A percentile compares a stretch with the other conserved stretches of the same genome.
Evolutionary conservation across 176 grass and related monocot genomes (phyloP).

Genomic region (Avena eriantha): DNA sequence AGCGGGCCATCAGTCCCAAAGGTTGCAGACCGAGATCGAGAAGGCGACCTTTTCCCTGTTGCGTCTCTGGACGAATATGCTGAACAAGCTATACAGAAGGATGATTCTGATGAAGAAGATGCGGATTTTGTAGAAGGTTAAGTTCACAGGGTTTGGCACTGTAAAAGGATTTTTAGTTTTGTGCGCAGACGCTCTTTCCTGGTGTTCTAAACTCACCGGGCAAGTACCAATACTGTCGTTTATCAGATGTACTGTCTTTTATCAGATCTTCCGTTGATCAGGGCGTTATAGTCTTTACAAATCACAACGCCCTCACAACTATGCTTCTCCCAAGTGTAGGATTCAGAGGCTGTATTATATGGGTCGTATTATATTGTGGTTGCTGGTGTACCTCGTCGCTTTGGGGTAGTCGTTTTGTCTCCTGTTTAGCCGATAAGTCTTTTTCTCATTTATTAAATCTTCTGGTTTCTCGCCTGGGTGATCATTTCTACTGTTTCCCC

Average conservation of each 20-base stretch:
- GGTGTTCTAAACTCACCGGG: not conserved
- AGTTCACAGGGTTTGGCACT: not conserved
- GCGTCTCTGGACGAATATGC: constrained; percentile 72
- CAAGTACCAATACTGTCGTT: not conserved
- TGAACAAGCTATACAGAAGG: constrained; percentile 53
- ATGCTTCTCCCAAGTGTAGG: not conserved
- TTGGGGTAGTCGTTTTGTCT: no score
- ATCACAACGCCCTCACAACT: not conserved
- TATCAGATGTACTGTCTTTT: not conserved
- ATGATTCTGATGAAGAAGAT: constrained; percentile 47
- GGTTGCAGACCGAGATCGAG: constrained; percentile 76
- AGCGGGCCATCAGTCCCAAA: constrained; percentile 54
- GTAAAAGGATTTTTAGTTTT: not conserved
- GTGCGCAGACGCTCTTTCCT: not conserved
- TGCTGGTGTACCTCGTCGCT: not conserved
- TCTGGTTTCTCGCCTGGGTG: no score
- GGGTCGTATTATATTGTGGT: not conserved
- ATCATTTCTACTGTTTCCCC: no score
- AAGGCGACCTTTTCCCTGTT: constrained; percentile 70
- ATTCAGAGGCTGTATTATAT: not conserved
- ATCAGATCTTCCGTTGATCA: not conserved
- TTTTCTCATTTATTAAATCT: no score
- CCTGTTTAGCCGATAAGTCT: no score
- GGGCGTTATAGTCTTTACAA: not conserved
- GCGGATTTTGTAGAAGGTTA: constrained; percentile 58